Percentiles rank a stretch among this genome's conserved stretches.
Conservation (phyloP, 352 stramenopile genomes). For the Phytophthora europaea region DNA sequence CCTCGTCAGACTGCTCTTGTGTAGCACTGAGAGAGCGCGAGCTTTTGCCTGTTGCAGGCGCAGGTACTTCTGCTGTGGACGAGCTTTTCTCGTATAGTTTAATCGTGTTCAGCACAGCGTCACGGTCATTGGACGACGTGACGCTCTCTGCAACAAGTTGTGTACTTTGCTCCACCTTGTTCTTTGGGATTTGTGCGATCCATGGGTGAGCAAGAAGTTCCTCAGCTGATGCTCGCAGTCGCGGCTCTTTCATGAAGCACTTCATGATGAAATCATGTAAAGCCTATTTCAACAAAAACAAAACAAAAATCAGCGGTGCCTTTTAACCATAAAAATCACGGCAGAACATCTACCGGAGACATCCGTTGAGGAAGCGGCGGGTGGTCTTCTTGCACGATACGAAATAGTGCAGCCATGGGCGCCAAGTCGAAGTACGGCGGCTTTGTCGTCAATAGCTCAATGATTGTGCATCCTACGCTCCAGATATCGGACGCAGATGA, state of each 20-base stretch:
- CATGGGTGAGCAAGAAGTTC: slow-evolving; percentile 92
- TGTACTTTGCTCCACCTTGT: slow-evolving; percentile 90
- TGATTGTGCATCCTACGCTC: slow-evolving; percentile 96
- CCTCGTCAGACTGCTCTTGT: slow-evolving; percentile 54
- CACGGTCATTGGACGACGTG: slow-evolving; percentile 78
- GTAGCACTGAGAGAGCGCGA: slow-evolving; percentile 29
- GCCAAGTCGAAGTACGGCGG: slow-evolving; percentile 95
- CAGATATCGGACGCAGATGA: slow-evolving; percentile 96
- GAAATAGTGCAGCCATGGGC: slow-evolving; percentile 92
- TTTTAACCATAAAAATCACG: background rate
- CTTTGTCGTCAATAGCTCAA: slow-evolving; percentile 94
- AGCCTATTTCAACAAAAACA: slow-evolving; percentile 43
- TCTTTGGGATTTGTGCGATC: slow-evolving; percentile 91
- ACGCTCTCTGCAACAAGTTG: slow-evolving; percentile 83
- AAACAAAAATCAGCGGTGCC: background rate
- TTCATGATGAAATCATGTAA: slow-evolving; percentile 95
- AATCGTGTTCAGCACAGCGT: slow-evolving; percentile 89
- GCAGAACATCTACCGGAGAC: slow-evolving; percentile 62
- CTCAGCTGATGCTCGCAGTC: slow-evolving; percentile 78
- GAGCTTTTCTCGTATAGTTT: slow-evolving; percentile 82
- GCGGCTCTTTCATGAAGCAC: slow-evolving; percentile 94
- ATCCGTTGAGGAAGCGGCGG: slow-evolving; percentile 91
- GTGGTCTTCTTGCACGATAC: slow-evolving; percentile 95
- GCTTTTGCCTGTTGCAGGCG: slow-evolving; percentile 25
- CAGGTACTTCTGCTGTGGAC: slow-evolving; percentile 37